Percentiles rank a stretch among this genome's conserved stretches.
Evolutionary conservation across 306 rosid genomes (phyloP).

Genomic region (Purshia tridentata): DNA sequence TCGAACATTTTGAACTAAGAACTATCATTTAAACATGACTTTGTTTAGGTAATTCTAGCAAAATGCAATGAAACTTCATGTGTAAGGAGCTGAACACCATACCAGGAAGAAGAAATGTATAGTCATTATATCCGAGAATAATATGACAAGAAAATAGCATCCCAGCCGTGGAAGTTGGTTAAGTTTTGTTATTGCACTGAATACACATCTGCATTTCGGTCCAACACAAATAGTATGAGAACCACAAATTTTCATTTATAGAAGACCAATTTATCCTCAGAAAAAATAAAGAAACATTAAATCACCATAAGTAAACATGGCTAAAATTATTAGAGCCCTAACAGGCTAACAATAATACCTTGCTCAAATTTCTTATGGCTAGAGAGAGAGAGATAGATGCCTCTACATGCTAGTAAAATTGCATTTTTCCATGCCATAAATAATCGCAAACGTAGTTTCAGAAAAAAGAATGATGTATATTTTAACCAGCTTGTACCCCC

Average conservation of each 20-base stretch:
- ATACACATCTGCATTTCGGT: slow-evolving; percentile 62
- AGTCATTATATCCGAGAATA: slow-evolving; percentile 77
- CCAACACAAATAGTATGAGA: slow-evolving; percentile 27
- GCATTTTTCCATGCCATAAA: not conserved
- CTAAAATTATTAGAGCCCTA: not conserved
- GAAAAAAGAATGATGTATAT: not conserved
- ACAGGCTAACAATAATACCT: not conserved
- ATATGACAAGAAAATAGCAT: slow-evolving; percentile 81
- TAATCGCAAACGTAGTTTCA: too few relatives aligned
- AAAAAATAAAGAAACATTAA: not conserved
- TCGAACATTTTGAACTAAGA: not conserved
- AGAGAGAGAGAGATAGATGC: not conserved
- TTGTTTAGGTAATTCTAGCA: not conserved
- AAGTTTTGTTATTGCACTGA: slow-evolving; percentile 84
- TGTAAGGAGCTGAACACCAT: slow-evolving; percentile 10
- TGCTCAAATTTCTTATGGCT: not conserved
- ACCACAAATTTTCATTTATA: not conserved
- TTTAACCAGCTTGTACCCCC: not conserved
- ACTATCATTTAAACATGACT: not conserved
- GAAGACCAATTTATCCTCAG: not conserved
- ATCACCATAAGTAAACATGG: not conserved
- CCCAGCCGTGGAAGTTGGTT: slow-evolving; percentile 77
- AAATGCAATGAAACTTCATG: not conserved
- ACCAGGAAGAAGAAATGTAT: slow-evolving; percentile 96
- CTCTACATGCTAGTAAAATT: too few relatives aligned